These are phyloP conservation scores for Ailanthus altissimus DNA, from an alignment of 345 rosid species.

Conservation along the genomic window DNA sequence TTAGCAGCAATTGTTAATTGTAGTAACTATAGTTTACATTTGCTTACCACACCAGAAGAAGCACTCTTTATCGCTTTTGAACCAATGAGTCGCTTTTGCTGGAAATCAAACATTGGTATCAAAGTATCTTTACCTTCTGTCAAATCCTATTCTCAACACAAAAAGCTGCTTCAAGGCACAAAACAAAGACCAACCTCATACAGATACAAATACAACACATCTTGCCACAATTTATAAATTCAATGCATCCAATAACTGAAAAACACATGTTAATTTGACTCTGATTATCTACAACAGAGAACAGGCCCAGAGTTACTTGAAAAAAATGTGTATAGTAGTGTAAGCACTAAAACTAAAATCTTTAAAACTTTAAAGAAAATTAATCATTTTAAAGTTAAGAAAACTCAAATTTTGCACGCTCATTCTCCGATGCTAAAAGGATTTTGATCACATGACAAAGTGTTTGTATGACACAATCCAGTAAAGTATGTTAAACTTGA, in stretches of 20 bases:
- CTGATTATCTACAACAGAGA: not conserved
- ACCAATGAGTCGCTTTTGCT: slow-evolving; percentile 65
- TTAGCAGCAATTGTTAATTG: slow-evolving; percentile 20
- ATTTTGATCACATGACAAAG: not conserved
- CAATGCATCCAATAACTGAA: not conserved
- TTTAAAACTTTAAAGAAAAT: not conserved
- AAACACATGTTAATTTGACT: not conserved
- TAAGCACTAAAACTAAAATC: not conserved
- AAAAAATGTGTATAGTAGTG: not conserved
- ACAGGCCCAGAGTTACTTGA: not conserved
- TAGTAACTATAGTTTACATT: not conserved
- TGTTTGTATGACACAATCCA: slow-evolving; percentile 9
- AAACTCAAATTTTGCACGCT: not conserved
- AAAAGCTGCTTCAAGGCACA: slow-evolving; percentile 12
- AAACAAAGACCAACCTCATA: slow-evolving; percentile 16
- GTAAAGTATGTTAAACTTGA: not conserved
- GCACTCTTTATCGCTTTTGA: slow-evolving; percentile 60
- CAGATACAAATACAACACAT: slow-evolving; percentile 7
- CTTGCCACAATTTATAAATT: slow-evolving; percentile 1
- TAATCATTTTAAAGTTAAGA: not conserved
- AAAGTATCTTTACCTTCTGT: slow-evolving; percentile 65
- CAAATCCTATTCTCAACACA: slow-evolving; percentile 65
- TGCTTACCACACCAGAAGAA: slow-evolving; percentile 80
- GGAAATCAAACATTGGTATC: slow-evolving; percentile 88
- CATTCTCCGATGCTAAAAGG: slow-evolving; percentile 3